These are phyloP conservation scores for Ganoderma meredithae DNA, from an alignment of 1,284 basidiomycete genomes.

Conservation along the genomic window DNA sequence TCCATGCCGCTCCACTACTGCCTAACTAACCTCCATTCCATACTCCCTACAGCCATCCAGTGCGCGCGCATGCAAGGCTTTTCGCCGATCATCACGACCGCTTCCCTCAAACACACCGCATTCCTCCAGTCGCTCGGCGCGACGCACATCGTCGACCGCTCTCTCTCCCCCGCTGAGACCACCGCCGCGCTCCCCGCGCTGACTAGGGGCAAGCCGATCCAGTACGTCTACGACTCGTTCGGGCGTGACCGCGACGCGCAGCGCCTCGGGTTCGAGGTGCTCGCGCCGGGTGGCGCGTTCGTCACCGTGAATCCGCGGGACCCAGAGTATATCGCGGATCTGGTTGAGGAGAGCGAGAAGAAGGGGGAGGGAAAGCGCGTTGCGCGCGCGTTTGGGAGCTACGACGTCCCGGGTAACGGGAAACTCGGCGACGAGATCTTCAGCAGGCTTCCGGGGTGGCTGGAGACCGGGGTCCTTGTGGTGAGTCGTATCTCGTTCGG, in stretches of 20 bases:
- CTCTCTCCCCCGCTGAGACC: constrained; percentile 12
- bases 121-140: constrained; percentile 24
- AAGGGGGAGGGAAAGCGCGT: too few relatives aligned
- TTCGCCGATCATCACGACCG: constrained; percentile 54
- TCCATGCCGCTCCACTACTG: not conserved
- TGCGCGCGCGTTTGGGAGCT: too few relatives aligned
- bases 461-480: not conserved
- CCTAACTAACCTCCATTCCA: not conserved
- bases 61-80: constrained; percentile 56
- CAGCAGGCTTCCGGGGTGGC: constrained; percentile 16
- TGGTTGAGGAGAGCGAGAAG: too few relatives aligned
- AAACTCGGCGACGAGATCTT: not conserved
- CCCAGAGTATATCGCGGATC: too few relatives aligned
- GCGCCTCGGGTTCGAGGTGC: constrained; percentile 16
- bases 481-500: not conserved
- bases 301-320: constrained; percentile 21
- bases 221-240: constrained; percentile 38
- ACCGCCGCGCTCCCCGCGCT: constrained; percentile 11
- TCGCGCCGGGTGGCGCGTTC: constrained; percentile 30
- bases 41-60: constrained; percentile 45
- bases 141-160: constrained; percentile 36
- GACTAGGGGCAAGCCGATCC: constrained; percentile 24
- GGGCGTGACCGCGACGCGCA: constrained; percentile 27
- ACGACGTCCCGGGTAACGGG: too few relatives aligned
- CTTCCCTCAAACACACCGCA: constrained; percentile 49